These are phyloP conservation scores for Gossypium arboreum DNA, from an alignment of 345 rosid species.

Conservation along the genomic window DNA sequence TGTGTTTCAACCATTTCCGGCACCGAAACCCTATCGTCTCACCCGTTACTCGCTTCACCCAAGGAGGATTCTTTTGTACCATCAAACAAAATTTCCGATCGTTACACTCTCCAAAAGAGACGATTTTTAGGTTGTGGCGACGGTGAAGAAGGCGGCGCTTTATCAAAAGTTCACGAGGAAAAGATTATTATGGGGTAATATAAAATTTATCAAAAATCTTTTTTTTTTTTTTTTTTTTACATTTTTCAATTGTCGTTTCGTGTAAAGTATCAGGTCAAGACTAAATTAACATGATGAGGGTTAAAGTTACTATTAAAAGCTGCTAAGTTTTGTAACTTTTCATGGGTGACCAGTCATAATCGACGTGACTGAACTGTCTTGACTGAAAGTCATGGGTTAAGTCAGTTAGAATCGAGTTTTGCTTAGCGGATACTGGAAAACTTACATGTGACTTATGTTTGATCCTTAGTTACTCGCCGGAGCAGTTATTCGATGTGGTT, in stretches of 20 bases:
- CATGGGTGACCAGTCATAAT: too few species aligned
- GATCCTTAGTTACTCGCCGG: conserved; percentile 68
- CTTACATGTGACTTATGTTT: neutral
- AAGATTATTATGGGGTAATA: conserved; percentile 76
- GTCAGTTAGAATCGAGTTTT: too few species aligned
- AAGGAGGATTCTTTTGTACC: conserved; percentile 20
- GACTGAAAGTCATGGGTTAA: too few species aligned
- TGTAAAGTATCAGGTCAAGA: too few species aligned
- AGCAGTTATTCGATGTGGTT: conserved; percentile 90
- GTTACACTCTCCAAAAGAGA: conserved; percentile 43
- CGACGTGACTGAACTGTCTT: too few species aligned
- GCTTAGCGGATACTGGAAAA: too few species aligned
- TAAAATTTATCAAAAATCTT: neutral
- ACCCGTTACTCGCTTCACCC: conserved; percentile 15
- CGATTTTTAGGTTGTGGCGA: conserved; percentile 90
- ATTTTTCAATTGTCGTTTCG: too few species aligned
- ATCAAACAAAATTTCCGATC: conserved; percentile 14
- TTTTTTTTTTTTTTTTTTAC: neutral
- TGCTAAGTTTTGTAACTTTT: too few species aligned
- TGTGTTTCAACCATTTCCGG: conserved; percentile 39
- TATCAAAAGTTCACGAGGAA: conserved; percentile 85
- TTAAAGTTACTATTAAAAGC: too few species aligned
- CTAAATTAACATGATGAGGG: too few species aligned
- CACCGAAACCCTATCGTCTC: conserved; percentile 22
- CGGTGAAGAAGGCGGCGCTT: conserved; percentile 76